Evolutionary conservation across 352 stramenopile species (phyloP), one percentile per base, ranked within the genome.

Genomic region (Phytophthora agathidicida): DNA sequence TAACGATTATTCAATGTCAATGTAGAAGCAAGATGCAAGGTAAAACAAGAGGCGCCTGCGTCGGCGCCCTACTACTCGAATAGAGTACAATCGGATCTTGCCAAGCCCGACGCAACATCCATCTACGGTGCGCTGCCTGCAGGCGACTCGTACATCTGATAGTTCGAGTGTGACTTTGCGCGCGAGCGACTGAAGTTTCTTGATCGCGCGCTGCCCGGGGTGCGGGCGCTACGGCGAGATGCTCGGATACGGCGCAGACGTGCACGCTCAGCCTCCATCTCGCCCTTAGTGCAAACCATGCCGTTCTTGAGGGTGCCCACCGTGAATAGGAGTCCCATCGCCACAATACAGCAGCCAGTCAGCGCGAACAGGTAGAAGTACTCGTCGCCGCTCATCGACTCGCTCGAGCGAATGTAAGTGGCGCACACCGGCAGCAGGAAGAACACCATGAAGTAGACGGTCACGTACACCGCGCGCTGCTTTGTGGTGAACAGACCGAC

Each of bases 401-500:
- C 43, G 49, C 48, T 71, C 14, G 70, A 71, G 23, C 77, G 77
- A 17, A 88, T 65, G 46, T 70, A 77, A 8, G 72, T 71, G 38
- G 73, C 61, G 16, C 59, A 67, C 27, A 89, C 60, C 0, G 83
- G 83, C 47, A 88, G 17, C 33, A 86, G 33, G 61, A 92, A 94
- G 50, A 90, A 94, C n/a, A 92, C 22, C 60, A 80, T 74, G 50
- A 90, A 94, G 50, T 85, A 81, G 24, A 83, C 41, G 8, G 80
- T 88, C 60, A 83, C 76, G 32, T 82, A 86, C 28, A 89, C 39
- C 5, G 81, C 72, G 30, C 84, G 84, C 47, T 79, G 58, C 26
- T 73, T 80, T 4, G 85, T 90, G 31, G 64, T 72, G 61, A 94
- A 94, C 11, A 94, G 61, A 13, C 83, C 83, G 28, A 89, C 78